Base-by-base conservation (phyloP, 768 basidiomycete genomes). In the Termitomyces sp. region DNA sequence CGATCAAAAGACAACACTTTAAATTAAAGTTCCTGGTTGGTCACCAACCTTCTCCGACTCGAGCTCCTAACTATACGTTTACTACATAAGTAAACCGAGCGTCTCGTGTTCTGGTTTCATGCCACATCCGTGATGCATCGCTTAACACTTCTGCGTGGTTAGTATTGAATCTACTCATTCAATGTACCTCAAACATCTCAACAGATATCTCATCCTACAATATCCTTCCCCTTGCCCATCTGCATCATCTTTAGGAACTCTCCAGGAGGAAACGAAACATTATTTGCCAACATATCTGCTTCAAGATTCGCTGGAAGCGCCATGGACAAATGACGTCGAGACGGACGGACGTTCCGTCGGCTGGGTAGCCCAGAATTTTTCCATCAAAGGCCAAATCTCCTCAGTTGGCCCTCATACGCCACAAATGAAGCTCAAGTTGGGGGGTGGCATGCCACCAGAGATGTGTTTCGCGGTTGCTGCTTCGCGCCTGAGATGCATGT, bases 301-400 rank as follows among this genome's bases (percentile, higher is more conserved):
- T 35, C 32, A n/a, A 56, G 26, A 47, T 36, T 20, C 28, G 20
- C 35, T 32, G 55, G 43, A 56, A 56, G 44, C 8, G n/a, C 44
- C 26, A 36, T 33, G 3, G 32, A 9, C 32, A 56, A 48, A 36
- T 33, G 44, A 56, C 7, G 32, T 44, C 28, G 8, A 30, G 40
- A 52, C 32, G 26, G 44, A n/a, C 32, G 56, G 56, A 10, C 60
- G 60, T 28, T 57, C 55, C 4, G 8, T n/a, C 3, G 60, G 60
- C 9, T 9, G 36, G 36, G 26, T 30, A 32, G 16, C 36, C 61
- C 61, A 62, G 36, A 57, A 62, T 20, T 3, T 35, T 35, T 55
- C 35, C 57, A 59, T 59, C 20, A 62, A 48, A 18, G 46, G 50
- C 61, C 57, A 62, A 36, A 62, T 55, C 43, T 49, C 30, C 32